phyloP scores from a whole-genome alignment of 495 filamentous ascomycete genomes.

The Melanomma pulvis-pyrius region DNA sequence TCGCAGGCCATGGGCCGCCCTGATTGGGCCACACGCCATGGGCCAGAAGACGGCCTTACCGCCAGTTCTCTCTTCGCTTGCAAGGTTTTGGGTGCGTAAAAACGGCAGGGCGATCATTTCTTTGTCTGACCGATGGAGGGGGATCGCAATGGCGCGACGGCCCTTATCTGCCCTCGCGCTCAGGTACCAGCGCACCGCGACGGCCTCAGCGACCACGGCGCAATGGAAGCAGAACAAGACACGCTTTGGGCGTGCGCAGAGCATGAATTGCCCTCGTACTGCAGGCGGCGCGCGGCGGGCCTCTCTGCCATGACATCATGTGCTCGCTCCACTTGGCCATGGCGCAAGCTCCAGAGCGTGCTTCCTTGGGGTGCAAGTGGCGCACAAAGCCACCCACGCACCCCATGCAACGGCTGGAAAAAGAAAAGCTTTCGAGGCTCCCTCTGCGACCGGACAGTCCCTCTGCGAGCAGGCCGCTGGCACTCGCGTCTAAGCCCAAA shows the following conservation, averaged over 20 bases:
- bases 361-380: too few species aligned
- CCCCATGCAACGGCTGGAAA: constrained; percentile 11
- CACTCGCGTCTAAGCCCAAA: neutral
- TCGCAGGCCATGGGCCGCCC: neutral
- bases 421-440: neutral
- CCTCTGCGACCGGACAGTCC: neutral
- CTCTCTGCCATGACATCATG: neutral
- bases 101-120: neutral
- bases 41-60: neutral
- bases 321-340: neutral
- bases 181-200: neutral
- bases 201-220: neutral
- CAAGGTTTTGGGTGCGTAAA: too few species aligned
- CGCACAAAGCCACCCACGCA: neutral
- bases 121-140: neutral
- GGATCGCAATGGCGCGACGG: neutral
- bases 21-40: neutral
- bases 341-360: neutral
- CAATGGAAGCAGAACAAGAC: neutral
- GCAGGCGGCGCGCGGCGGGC: neutral
- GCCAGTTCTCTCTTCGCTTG: neutral
- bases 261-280: too few species aligned
- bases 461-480: neutral
- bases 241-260: too few species aligned
- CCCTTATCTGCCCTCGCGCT: neutral